Evolutionary conservation across 1,284 basidiomycete genomes (phyloP), one percentile per base, ranked within the genome.

Genomic region (Abortiporus biennis): DNA sequence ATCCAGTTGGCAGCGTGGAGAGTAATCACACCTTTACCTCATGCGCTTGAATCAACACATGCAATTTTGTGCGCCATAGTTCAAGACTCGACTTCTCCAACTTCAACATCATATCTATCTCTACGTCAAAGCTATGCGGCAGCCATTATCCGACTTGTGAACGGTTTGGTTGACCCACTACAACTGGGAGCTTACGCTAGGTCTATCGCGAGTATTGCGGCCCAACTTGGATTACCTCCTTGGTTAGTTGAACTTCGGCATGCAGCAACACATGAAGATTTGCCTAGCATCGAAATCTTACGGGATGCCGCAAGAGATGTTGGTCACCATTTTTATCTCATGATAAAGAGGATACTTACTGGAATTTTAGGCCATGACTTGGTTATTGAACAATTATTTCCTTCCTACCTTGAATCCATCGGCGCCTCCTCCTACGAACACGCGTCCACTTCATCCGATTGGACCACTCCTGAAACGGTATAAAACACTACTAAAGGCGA

Each of bases 201-300:
- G 30, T 87, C 93, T 1, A 97, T 99, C 53, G 81, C 87, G 0
- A 80, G 85, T 22, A 89, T 99, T 47, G 93, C 96, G 1, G 70
- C 76, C 2, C 84, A 92, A 48, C 76, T 99, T 19, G 86, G 85
- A 0, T 68, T 99, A 2, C 96, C 96, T 0, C 66, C 75, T 1
- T 92, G 88, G 79, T 73, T 99, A 15, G 93, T 99, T n/a, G 90
- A 97, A 50, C 70, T 99, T 4, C 76, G 95, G 27, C 95, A 99
- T 66, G 86, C 91, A 21, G 90, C 91, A 6, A 99, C 95, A 2
- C 95, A 99, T 58, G 95, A 99, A 56, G 92, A 96, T 50, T 66
- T 99, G 13, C 96, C 95, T 0, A 88, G 87, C 48, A 68, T 98
- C 2, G 76, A 81, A 37, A 66, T 94, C 5, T 72, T 97, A 8